Conservation (phyloP, 2,329 filamentous ascomycete species). For the Talaromyces piceae region DNA sequence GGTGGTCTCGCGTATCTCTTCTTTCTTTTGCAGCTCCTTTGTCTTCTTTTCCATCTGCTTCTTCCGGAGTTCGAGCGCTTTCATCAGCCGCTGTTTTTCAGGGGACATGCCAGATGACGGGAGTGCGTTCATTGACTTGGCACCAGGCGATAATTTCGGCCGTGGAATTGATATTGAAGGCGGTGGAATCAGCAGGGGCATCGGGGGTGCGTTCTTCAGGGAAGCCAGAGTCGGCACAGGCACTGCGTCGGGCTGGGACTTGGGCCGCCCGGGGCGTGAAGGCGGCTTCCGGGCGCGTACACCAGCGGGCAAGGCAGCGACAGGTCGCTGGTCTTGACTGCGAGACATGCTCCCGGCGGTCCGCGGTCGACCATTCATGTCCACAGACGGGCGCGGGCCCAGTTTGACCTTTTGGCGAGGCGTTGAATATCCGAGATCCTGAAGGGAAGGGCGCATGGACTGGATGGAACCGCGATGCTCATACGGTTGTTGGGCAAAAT, state of each 20-base stretch:
- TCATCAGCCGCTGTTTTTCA: slow-evolving; percentile 89
- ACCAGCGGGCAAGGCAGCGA: slow-evolving; percentile 73
- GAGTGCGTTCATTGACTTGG: slow-evolving; percentile 39
- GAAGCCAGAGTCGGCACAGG: slow-evolving; percentile 20
- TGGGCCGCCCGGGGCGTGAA: slow-evolving; percentile 34
- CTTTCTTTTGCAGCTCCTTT: slow-evolving; percentile 21
- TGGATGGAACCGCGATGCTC: slow-evolving; percentile 34
- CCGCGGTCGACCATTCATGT: slow-evolving; percentile 54
- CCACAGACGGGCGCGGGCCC: slow-evolving; percentile 69
- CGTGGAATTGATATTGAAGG: slow-evolving; percentile 27
- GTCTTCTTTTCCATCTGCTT: slow-evolving; percentile 55
- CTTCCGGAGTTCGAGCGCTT: slow-evolving; percentile 83
- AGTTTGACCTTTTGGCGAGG: slow-evolving; percentile 68
- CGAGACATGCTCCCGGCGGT: slow-evolving; percentile 44
- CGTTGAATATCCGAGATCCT: slow-evolving; percentile 36
- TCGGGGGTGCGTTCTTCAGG: slow-evolving; percentile 25
- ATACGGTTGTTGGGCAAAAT: slow-evolving; percentile 26
- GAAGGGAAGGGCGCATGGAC: slow-evolving; percentile 37
- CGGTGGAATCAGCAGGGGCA: slow-evolving; percentile 35
- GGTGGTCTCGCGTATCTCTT: slow-evolving; percentile 12
- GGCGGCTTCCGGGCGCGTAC: slow-evolving; percentile 57
- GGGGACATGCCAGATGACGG: slow-evolving; percentile 60
- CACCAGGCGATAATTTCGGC: slow-evolving; percentile 30
- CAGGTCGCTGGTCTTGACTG: slow-evolving; percentile 54
- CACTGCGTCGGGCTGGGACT: slow-evolving; percentile 34